These are phyloP conservation scores for Podaxis rugospora DNA, from an alignment of 768 basidiomycete genomes.

Conservation along the genomic window DNA sequence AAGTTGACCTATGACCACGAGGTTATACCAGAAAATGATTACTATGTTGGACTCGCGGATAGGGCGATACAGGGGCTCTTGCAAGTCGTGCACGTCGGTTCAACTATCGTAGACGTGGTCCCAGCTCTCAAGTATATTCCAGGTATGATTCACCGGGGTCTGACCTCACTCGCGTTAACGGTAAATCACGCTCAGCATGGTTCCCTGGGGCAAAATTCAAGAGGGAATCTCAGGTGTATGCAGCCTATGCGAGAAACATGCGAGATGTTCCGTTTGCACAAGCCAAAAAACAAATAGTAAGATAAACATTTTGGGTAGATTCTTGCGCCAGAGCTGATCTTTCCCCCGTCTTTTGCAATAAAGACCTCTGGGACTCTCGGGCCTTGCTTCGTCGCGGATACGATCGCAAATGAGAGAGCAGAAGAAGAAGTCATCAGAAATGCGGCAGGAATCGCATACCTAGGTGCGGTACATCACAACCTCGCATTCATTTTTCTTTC, in stretches of 20 bases:
- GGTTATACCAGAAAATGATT: conserved; percentile 29
- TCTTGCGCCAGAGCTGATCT: not conserved
- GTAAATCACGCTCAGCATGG: conserved; percentile 22
- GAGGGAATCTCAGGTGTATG: conserved; percentile 22
- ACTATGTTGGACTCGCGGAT: conserved; percentile 27
- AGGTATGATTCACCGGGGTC: conserved; percentile 13
- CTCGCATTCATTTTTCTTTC: not conserved
- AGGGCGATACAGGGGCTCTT: conserved; percentile 16
- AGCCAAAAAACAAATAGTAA: conserved; percentile 23
- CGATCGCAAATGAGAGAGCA: conserved; percentile 22
- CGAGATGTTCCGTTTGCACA: conserved; percentile 24
- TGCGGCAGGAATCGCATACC: conserved; percentile 36
- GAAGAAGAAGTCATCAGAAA: conserved; percentile 19
- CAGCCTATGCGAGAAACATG: conserved; percentile 15
- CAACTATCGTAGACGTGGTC: conserved; percentile 35
- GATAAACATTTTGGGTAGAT: not conserved
- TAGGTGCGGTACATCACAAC: conserved; percentile 24
- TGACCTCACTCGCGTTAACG: not conserved
- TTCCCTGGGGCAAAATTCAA: conserved; percentile 33
- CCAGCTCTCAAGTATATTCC: conserved; percentile 28
- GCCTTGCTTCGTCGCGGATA: conserved; percentile 22
- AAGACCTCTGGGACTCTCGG: conserved; percentile 20
- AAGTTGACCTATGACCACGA: conserved; percentile 37
- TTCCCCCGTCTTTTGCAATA: not conserved
- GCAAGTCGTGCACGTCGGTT: conserved; percentile 30